Evolutionary conservation across 108 stramenopile genomes (phyloP).

Genomic region (Parietichytrium sp.): DNA sequence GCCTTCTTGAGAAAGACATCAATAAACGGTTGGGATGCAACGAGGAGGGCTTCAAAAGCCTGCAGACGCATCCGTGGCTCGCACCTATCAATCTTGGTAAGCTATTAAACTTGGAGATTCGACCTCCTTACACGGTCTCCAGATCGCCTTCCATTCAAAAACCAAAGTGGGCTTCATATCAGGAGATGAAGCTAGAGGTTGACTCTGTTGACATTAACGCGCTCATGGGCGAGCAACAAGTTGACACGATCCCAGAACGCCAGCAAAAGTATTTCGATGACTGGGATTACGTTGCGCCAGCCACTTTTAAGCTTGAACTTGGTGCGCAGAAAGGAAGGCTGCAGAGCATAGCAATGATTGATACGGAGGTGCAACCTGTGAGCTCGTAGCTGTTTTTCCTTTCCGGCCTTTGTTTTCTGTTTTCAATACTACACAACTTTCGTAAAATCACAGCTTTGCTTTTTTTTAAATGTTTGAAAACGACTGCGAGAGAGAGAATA

Average conservation of each 20-base stretch:
- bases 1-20: neutral
- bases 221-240: neutral
- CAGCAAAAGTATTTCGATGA: neutral
- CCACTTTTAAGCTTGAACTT: conserved; percentile 30
- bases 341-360: too few species aligned
- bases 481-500: too few species aligned
- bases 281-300: conserved; percentile 16
- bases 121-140: neutral
- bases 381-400: too few species aligned
- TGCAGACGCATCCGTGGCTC: neutral
- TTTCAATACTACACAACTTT: too few species aligned
- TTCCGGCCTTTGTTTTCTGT: too few species aligned
- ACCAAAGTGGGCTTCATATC: neutral
- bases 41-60: neutral
- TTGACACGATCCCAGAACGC: neutral
- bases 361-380: too few species aligned
- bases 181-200: neutral
- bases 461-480: too few species aligned
- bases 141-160: neutral
- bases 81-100: neutral
- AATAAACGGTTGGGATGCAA: neutral
- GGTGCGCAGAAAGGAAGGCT: neutral
- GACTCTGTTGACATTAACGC: neutral
- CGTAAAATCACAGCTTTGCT: too few species aligned
- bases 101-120: neutral